Percentiles rank a stretch among this genome's conserved stretches.
Conservation (phyloP, 768 basidiomycete genomes). For the Gloeostereum incarnatum region DNA sequence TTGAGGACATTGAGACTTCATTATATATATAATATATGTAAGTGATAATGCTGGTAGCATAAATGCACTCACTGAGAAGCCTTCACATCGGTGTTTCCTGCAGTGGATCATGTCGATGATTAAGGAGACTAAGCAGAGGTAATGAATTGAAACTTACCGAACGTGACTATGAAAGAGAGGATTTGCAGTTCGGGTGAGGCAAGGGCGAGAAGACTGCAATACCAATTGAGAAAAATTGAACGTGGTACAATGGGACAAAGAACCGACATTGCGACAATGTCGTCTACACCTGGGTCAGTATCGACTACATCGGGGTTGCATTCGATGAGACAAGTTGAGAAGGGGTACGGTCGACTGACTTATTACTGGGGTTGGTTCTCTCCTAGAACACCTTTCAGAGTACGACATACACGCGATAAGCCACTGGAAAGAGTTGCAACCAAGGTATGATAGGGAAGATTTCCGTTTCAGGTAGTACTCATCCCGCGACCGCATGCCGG, state of each 20-base stretch:
- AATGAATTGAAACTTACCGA: constrained; percentile 37
- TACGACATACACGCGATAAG: no score
- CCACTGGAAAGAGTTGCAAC: no score
- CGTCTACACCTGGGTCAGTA: constrained; percentile 84
- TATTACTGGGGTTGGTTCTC: no score
- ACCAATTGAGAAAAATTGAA: neutral
- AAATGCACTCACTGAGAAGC: constrained; percentile 44
- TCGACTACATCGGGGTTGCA: no score
- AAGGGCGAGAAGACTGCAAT: constrained; percentile 58
- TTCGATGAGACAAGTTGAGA: no score
- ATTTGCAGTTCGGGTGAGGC: constrained; percentile 81
- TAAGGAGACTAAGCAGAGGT: neutral
- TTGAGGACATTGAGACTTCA: constrained; percentile 66
- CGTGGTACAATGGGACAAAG: neutral
- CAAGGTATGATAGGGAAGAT: no score
- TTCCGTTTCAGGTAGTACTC: no score
- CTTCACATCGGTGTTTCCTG: constrained; percentile 66
- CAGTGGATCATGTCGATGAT: no score
- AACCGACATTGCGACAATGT: constrained; percentile 67
- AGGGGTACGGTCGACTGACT: no score
- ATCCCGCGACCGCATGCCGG: no score
- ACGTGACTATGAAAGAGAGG: constrained; percentile 65
- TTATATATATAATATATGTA: neutral
- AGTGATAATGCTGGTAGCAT: neutral
- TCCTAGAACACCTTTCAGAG: no score